phyloP scores from a whole-genome alignment of 768 basidiomycete genomes.

The Pulveroboletus sp. region DNA sequence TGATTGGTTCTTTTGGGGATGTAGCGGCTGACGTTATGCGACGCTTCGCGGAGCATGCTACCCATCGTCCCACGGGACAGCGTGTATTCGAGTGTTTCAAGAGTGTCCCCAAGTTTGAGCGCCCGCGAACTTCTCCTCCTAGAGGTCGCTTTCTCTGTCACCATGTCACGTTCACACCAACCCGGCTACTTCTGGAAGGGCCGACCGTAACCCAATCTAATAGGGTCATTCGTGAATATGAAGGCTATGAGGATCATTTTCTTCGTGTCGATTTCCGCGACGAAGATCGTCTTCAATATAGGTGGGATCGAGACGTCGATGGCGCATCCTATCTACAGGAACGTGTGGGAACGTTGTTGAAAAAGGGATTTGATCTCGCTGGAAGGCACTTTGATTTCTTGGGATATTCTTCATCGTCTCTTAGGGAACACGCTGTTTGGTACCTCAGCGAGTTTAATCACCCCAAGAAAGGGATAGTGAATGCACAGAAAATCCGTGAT shows the following conservation, averaged over 20 bases:
- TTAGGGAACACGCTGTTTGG: slow-evolving; percentile 81
- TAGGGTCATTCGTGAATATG: slow-evolving; percentile 67
- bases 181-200: slow-evolving; percentile 68
- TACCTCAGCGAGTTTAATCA: slow-evolving; percentile 63
- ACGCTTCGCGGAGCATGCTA: slow-evolving; percentile 47
- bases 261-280: slow-evolving; percentile 82
- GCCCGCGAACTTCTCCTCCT: slow-evolving; percentile 22
- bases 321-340: slow-evolving; percentile 49
- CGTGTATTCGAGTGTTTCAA: slow-evolving; percentile 44
- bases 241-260: slow-evolving; percentile 60
- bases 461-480: slow-evolving; percentile 40
- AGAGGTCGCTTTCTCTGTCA: slow-evolving; percentile 56
- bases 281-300: slow-evolving; percentile 71
- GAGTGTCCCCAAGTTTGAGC: slow-evolving; percentile 23
- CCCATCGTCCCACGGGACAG: slow-evolving; percentile 40
- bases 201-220: slow-evolving; percentile 76
- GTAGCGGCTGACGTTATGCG: slow-evolving; percentile 49
- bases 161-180: slow-evolving; percentile 74
- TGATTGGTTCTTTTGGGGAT: slow-evolving; percentile 34
- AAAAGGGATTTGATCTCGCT: slow-evolving; percentile 63
- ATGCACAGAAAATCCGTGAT: slow-evolving; percentile 54
- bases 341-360: slow-evolving; percentile 55
- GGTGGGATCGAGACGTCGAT: slow-evolving; percentile 67
- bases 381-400: slow-evolving; percentile 75
- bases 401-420: slow-evolving; percentile 74